phyloP scores from a whole-genome alignment of 2,329 filamentous ascomycete genomes.

The Penicillium glabrum region DNA sequence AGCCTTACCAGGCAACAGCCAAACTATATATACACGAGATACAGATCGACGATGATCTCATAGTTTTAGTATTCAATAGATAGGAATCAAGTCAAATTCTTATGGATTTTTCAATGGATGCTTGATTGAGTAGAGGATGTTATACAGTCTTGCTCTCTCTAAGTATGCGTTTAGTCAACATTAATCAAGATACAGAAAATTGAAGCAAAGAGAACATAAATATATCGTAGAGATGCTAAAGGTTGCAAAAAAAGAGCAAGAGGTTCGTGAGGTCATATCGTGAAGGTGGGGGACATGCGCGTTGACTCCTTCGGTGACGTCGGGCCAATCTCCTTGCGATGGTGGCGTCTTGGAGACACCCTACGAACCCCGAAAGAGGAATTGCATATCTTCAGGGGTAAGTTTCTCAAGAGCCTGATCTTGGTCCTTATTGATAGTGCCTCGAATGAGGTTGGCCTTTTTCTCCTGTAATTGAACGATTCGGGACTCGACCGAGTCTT shows the following conservation, averaged over 20 bases:
- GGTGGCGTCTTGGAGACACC: background rate
- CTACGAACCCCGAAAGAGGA: slow-evolving; percentile 79
- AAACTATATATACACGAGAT: background rate
- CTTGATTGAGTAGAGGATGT: background rate
- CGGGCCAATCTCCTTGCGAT: background rate
- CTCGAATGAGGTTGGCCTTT: slow-evolving; percentile 97
- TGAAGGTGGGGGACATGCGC: background rate
- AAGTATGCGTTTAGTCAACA: too few relatives aligned
- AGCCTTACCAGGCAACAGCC: slow-evolving; percentile 23
- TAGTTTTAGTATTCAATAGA: too few relatives aligned
- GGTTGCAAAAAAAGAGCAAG: background rate
- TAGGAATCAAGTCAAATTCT: too few relatives aligned
- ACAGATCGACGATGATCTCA: background rate
- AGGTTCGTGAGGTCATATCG: slow-evolving; percentile 10
- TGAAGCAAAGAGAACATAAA: background rate
- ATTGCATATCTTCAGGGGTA: slow-evolving; percentile 89
- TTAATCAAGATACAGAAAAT: background rate
- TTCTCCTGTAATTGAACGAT: slow-evolving; percentile 98
- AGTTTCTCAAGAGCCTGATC: slow-evolving; percentile 82
- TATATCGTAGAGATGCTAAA: background rate
- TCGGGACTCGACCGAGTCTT: slow-evolving; percentile 92
- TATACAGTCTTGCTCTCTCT: background rate
- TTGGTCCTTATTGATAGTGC: slow-evolving; percentile 92
- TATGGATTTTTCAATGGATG: too few relatives aligned
- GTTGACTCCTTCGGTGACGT: slow-evolving; percentile 1